These are phyloP conservation scores for Jatropha podagrica DNA, from an alignment of 441 rosid species.

Conservation along the genomic window DNA sequence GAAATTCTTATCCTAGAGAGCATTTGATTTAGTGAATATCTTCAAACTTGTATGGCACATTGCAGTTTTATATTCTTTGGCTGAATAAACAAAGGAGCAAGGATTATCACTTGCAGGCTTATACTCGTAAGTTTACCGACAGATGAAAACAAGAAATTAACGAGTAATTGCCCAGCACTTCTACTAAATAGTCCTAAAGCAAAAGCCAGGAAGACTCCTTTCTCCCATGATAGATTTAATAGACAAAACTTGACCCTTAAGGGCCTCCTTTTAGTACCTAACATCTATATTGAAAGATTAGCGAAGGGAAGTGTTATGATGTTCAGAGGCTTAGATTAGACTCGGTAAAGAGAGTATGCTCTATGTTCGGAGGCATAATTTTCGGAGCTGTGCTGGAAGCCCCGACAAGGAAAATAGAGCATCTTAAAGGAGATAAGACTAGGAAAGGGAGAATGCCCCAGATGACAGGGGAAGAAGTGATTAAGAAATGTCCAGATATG, in stretches of 20 bases:
- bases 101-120: background rate
- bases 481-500: too few species aligned
- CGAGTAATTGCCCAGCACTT: background rate
- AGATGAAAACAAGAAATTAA: background rate
- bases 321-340: background rate
- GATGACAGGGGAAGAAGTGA: too few species aligned
- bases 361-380: too few species aligned
- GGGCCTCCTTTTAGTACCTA: background rate
- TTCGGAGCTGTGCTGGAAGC: too few species aligned
- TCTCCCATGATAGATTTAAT: background rate
- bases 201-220: too few species aligned
- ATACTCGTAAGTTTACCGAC: background rate
- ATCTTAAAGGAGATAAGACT: too few species aligned
- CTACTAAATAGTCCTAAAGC: background rate
- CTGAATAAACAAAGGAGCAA: background rate
- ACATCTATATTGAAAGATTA: background rate
- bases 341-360: too few species aligned
- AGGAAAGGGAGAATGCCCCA: too few species aligned
- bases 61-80: background rate
- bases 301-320: background rate
- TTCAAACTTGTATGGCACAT: background rate
- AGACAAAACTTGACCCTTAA: background rate
- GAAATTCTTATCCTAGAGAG: background rate
- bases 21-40: background rate
- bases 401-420: too few species aligned